A percentile compares a stretch with the other conserved stretches of the same genome.
phyloP scores from a whole-genome alignment of 805 yeast genomes.

The Yamadazyma phyllophila region DNA sequence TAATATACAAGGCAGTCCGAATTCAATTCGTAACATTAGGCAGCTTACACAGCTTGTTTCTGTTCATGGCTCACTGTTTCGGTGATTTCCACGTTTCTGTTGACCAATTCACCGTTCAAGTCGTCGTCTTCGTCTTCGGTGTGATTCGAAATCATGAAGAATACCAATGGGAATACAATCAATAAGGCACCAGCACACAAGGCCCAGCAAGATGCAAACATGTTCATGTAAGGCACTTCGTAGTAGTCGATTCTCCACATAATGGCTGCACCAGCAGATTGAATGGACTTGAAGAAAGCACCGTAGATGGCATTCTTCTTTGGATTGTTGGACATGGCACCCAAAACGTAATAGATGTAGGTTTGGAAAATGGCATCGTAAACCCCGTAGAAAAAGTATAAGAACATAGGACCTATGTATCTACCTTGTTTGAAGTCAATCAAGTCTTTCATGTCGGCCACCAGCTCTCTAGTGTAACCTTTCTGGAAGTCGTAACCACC shows the following conservation, averaged over 20 bases:
- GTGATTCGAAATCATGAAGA: constrained; percentile 42
- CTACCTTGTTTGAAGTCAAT: constrained; percentile 47
- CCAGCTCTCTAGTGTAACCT: constrained; percentile 35
- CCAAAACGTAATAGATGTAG: constrained; percentile 56
- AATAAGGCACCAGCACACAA: constrained; percentile 47
- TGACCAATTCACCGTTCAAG: constrained; percentile 12
- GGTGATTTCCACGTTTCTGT: constrained; percentile 23
- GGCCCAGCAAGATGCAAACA: constrained; percentile 53
- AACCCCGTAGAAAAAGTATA: constrained; percentile 60
- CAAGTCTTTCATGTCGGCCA: constrained; percentile 15
- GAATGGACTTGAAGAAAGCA: constrained; percentile 63
- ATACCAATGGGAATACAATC: constrained; percentile 47
- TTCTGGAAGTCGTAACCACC: constrained; percentile 53
- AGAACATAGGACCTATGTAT: constrained; percentile 59
- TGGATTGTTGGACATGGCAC: constrained; percentile 56
- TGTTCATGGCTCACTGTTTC: constrained; percentile 1
- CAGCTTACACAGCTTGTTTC: constrained; percentile 1
- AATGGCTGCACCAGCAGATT: constrained; percentile 62
- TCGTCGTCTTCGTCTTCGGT: constrained; percentile 37
- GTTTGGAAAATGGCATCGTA: constrained; percentile 62
- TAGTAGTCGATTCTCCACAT: constrained; percentile 57
- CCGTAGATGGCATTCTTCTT: constrained; percentile 55
- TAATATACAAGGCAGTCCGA: not conserved
- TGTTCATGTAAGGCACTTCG: constrained; percentile 31
- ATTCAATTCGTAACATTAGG: not conserved